Conservation (phyloP, 768 basidiomycete species). For the Amanita exitialis region DNA sequence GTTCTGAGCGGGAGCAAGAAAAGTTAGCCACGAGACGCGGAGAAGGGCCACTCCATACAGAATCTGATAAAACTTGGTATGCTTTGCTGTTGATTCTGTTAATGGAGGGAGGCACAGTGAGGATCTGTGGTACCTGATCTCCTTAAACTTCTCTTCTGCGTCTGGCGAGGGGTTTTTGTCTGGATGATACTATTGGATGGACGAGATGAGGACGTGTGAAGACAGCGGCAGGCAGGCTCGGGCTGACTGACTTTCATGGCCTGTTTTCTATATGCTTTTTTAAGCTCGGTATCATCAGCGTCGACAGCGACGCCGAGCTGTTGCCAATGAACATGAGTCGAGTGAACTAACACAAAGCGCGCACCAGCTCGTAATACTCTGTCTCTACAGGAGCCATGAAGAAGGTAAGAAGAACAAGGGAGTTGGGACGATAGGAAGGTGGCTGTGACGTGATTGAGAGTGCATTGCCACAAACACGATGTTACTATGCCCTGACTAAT, state of each 20-base stretch:
- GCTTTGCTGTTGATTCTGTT: constrained; percentile 80
- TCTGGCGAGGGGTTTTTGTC: constrained; percentile 92
- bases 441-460: constrained; percentile 1
- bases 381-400: constrained; percentile 83
- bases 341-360: constrained; percentile 13
- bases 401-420: not conserved
- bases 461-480: not conserved
- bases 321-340: not conserved
- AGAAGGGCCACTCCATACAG: constrained; percentile 35
- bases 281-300: constrained; percentile 71
- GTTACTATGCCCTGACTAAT: not conserved
- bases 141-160: constrained; percentile 95
- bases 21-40: constrained; percentile 1
- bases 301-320: constrained; percentile 68
- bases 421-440: not conserved
- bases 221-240: not conserved
- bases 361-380: constrained; percentile 79
- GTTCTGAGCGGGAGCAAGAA: constrained; percentile 36
- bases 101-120: not conserved
- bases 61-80: constrained; percentile 84
- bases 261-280: constrained; percentile 92
- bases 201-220: not conserved
- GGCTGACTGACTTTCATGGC: constrained; percentile 71
- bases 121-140: constrained; percentile 56
- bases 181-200: constrained; percentile 65